Evolutionary conservation across 2,329 filamentous ascomycete species (phyloP), one percentile per base, ranked within the genome.

Genomic region (Dothideomycetidae sp.): DNA sequence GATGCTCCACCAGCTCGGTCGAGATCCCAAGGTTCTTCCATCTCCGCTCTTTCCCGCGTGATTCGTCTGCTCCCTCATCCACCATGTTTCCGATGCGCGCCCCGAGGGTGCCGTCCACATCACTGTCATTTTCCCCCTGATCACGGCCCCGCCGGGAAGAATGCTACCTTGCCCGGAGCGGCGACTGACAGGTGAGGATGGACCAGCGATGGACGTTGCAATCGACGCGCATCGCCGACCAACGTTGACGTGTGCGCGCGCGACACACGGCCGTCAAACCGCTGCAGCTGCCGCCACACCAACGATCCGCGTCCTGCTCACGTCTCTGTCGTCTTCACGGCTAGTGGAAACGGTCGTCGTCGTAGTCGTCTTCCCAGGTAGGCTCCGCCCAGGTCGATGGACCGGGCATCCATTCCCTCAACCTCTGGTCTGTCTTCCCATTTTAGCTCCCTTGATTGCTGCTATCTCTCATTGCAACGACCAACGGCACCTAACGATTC

Each of bases 381-480:
- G n/a, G n/a, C n/a, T n/a, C n/a, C n/a, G n/a, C n/a, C n/a, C n/a
- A n/a, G n/a, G n/a, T n/a, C n/a, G n/a, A n/a, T n/a, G n/a, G n/a
- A n/a, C n/a, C n/a, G n/a, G n/a, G n/a, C n/a, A n/a, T 26, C 21
- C 21, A 7, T n/a, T 26, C 21, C n/a, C 7, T 26, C n/a, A n/a
- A 26, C n/a, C 7, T 7, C 7, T 26, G n/a, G 21, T n/a, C 21
- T 26, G 21, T 26, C 21, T 26, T 26, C n/a, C 7, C 21, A n/a
- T 7, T n/a, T 26, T 26, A n/a, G n/a, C n/a, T n/a, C n/a, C n/a
- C n/a, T n/a, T n/a, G n/a, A n/a, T n/a, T n/a, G n/a, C n/a, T n/a
- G n/a, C n/a, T n/a, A 40, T 40, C 38, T 35, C 38, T 19, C 38
- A 21, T 35, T 40, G 38, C 38, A 40, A 40, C 38, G 33, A 40